Conservation (phyloP, 164 flowering plant genomes). For the Annona cherimola region DNA sequence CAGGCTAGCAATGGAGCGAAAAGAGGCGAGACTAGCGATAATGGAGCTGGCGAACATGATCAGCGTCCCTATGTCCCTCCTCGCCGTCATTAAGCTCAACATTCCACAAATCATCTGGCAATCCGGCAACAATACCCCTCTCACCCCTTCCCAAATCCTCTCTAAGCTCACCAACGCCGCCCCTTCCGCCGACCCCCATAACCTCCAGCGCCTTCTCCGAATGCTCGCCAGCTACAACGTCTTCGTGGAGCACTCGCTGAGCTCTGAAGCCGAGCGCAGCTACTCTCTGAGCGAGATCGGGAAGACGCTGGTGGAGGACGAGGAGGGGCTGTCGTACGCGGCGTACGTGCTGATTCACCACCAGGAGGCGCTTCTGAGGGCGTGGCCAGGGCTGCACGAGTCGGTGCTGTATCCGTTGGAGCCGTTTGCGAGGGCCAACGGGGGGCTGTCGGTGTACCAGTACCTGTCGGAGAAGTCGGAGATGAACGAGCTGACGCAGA, state of each 20-base stretch:
- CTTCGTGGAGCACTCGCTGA: slow-evolving; percentile 47
- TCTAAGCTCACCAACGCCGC: slow-evolving; percentile 23
- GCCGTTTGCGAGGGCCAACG: slow-evolving; percentile 65
- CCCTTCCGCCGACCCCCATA: slow-evolving; percentile 22
- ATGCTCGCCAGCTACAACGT: slow-evolving; percentile 58
- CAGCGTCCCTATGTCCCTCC: slow-evolving; percentile 72
- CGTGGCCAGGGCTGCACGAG: slow-evolving; percentile 59
- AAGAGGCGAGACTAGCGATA: slow-evolving; percentile 34
- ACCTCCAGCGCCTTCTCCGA: slow-evolving; percentile 67
- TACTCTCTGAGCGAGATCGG: slow-evolving; percentile 61
- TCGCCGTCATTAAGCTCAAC: slow-evolving; percentile 65
- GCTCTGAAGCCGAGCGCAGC: slow-evolving; percentile 17
- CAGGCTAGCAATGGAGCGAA: too few relatives aligned
- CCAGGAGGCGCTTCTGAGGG: slow-evolving; percentile 52
- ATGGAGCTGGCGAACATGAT: slow-evolving; percentile 74
- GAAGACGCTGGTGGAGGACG: slow-evolving; percentile 47
- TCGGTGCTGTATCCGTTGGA: slow-evolving; percentile 52
- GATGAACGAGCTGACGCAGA: slow-evolving; percentile 70
- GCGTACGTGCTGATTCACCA: slow-evolving; percentile 76
- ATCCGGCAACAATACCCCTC: slow-evolving; percentile 50
- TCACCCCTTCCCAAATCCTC: slow-evolving; percentile 56
- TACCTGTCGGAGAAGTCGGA: slow-evolving; percentile 55
- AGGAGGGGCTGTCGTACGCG: slow-evolving; percentile 52
- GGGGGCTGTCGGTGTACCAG: slow-evolving; percentile 45
- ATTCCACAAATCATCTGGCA: slow-evolving; percentile 64